These are phyloP conservation scores for Penicillium freii DNA, from an alignment of 2,329 filamentous ascomycete species.

Conservation along the genomic window DNA sequence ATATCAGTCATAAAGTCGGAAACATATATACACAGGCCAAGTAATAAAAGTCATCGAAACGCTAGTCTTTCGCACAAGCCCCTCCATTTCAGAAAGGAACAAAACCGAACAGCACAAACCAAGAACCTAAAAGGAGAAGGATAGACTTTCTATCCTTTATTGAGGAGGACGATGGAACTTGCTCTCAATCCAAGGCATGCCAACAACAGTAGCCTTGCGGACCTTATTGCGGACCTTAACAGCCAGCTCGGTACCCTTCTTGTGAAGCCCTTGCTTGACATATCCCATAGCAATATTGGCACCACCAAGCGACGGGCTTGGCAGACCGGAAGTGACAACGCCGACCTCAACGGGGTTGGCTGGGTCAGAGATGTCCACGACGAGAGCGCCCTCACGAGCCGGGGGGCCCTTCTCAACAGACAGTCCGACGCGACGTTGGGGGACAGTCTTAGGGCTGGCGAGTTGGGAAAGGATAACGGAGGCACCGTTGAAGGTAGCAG, in stretches of 20 bases:
- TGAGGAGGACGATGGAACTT: constrained; percentile 63
- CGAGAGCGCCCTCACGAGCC: constrained; percentile 81
- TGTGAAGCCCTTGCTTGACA: constrained; percentile 75
- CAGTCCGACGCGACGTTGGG: constrained; percentile 75
- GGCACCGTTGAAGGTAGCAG: constrained; percentile 79
- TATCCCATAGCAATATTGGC: constrained; percentile 98
- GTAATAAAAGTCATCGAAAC: background rate
- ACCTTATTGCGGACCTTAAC: constrained; percentile 75
- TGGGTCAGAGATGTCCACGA: constrained; percentile 59
- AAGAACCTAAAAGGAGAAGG: constrained; percentile 1
- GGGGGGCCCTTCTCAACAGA: constrained; percentile 76
- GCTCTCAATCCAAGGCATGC: constrained; percentile 83
- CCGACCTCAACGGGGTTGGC: constrained; percentile 61
- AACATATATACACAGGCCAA: constrained; percentile 7
- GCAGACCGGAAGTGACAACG: constrained; percentile 81
- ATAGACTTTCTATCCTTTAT: constrained; percentile 4
- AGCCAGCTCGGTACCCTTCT: constrained; percentile 76
- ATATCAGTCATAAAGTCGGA: background rate
- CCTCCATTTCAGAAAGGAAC: background rate
- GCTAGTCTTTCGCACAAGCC: constrained; percentile 7
- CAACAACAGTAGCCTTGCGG: constrained; percentile 71
- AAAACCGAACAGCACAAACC: background rate
- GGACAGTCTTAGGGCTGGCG: constrained; percentile 57
- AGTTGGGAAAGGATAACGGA: constrained; percentile 75
- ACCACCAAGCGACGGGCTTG: constrained; percentile 73